Evolutionary conservation across 139 green algal genomes (phyloP).

Genomic region (Axilococcus clingmanii): DNA sequence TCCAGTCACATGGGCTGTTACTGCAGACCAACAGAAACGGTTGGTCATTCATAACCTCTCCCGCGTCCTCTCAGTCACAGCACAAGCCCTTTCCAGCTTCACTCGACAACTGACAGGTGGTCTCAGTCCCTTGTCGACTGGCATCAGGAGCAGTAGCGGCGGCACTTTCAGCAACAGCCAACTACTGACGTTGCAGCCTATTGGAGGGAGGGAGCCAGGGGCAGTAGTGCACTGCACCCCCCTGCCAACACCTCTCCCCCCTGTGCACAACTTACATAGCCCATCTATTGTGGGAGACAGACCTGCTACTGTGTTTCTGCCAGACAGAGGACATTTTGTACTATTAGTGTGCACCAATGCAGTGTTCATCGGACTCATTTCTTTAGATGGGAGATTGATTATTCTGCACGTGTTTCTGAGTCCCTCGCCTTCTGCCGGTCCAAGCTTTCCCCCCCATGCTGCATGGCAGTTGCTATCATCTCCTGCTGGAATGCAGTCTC

Average conservation of each 20-base stretch:
- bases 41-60: conserved; percentile 24
- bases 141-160: neutral
- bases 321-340: conserved; percentile 12
- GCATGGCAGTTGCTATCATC: conserved; percentile 13
- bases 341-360: conserved; percentile 10
- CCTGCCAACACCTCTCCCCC: too few relatives aligned
- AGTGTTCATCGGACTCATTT: conserved; percentile 14
- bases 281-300: too few relatives aligned
- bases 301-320: too few relatives aligned
- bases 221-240: neutral
- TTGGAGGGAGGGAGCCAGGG: conserved; percentile 1
- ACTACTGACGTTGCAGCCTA: too few relatives aligned
- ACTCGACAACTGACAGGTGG: conserved; percentile 16
- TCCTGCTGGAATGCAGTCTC: too few relatives aligned
- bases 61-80: conserved; percentile 10
- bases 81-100: conserved; percentile 19
- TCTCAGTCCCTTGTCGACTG: too few relatives aligned
- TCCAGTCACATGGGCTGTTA: conserved; percentile 13
- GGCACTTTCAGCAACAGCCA: conserved; percentile 9
- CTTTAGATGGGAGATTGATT: conserved; percentile 7
- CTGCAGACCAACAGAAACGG: conserved; percentile 17
- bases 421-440: too few relatives aligned
- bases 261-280: too few relatives aligned
- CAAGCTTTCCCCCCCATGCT: neutral
- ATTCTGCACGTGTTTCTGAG: conserved; percentile 23